Evolutionary conservation across 2,329 filamentous ascomycete species (phyloP), one percentile per base, ranked within the genome.

Genomic region (Colletotrichum viniferum): DNA sequence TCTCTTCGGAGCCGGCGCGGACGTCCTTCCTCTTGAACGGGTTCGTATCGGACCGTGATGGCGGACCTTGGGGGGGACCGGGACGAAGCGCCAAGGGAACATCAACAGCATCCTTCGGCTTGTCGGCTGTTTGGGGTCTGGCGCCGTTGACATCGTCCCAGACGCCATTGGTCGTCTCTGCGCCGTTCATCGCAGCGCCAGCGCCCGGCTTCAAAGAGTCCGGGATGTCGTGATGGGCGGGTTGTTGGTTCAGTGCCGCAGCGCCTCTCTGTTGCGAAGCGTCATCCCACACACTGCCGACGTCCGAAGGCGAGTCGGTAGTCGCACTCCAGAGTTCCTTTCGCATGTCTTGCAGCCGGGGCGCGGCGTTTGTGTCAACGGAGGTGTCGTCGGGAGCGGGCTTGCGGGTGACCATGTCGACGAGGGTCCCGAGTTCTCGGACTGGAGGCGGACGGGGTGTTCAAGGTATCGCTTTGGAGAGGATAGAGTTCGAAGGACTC

Each of bases 21-120:
- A 83, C 83, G 77, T 89, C 89, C 71, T 88, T 87, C 76, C 88
- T 88, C 26, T 85, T 78, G 80, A 91, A 91, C 0, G 90, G 90
- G 69, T 91, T 91, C 24, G 89, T 90, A 72, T 88, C 85, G 30
- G 80, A 78, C 48, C 83, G 56, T 34, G 69, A 65, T 28, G 69
- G 76, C 34, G 36, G 56, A 38, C 74, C 76, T 18, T 62, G 74
- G 16, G 34, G 56, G 32, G 74, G 43, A 16, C 74, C 76, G 10
- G 86, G 84, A 38, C 79, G 81, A 67, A 86, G 78, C 4, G 79
- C 76, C 24, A 81, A 78, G 4, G 86, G 84, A 4, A 83, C 78
- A 30, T 81, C 79, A 67, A 77, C 69, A 1, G 71, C 36, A 2
- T 56, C 71, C 18, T 64, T 26, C 61, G 74, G 7, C n/a, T 48